These are phyloP conservation scores for Fusarium burgessii DNA, from an alignment of 2,329 filamentous ascomycete genomes.

Conservation along the genomic window DNA sequence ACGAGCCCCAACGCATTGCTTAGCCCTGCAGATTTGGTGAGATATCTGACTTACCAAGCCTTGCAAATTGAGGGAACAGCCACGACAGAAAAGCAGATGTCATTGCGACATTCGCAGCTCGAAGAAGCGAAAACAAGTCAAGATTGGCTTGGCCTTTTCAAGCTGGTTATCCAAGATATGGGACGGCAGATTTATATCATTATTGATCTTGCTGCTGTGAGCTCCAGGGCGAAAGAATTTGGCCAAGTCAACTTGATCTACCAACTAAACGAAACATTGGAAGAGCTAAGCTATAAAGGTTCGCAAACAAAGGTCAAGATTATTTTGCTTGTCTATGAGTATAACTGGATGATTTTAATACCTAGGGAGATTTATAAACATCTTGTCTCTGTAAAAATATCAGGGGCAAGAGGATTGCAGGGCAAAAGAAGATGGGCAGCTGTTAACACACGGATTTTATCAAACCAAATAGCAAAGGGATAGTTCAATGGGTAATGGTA, in stretches of 20 bases:
- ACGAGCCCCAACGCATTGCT: background rate
- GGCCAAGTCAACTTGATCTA: background rate
- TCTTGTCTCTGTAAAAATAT: background rate
- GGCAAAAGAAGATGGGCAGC: background rate
- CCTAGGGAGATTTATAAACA: background rate
- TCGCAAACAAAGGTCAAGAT: background rate
- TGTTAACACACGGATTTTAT: background rate
- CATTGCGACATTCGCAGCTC: background rate
- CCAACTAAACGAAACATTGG: background rate
- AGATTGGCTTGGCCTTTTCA: slow-evolving; percentile 1
- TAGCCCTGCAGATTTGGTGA: background rate
- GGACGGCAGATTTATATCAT: slow-evolving; percentile 6
- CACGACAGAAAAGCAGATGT: slow-evolving; percentile 7
- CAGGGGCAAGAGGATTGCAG: background rate
- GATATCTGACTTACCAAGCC: slow-evolving; percentile 15
- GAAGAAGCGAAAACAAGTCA: background rate
- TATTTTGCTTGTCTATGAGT: background rate
- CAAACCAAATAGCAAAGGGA: background rate
- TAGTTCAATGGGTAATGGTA: background rate
- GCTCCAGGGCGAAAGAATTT: background rate
- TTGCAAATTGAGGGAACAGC: background rate
- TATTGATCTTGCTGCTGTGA: background rate
- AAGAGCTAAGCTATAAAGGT: rapidly evolving
- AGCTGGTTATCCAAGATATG: background rate
- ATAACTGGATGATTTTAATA: background rate